phyloP scores from a whole-genome alignment of 495 filamentous ascomycete genomes.

The Hypoxylon fuscum region DNA sequence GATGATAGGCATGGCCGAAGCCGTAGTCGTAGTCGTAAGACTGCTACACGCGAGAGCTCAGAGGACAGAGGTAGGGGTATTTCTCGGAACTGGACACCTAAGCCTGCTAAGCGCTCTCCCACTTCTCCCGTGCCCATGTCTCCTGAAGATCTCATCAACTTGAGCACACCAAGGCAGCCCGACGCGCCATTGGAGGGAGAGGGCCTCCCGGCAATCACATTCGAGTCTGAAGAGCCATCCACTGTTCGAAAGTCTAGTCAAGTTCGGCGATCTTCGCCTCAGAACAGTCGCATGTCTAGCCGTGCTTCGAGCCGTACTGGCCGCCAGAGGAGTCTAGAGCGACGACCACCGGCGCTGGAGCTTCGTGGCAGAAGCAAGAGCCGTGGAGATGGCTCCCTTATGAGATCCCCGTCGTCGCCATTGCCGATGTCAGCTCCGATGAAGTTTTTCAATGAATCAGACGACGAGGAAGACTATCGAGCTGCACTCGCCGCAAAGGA shows the following conservation, averaged over 20 bases:
- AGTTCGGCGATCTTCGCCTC: conserved; percentile 50
- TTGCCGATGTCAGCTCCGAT: conserved; percentile 67
- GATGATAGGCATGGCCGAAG: conserved; percentile 51
- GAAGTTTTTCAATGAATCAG: conserved; percentile 51
- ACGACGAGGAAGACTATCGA: conserved; percentile 69
- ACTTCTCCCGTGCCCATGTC: conserved; percentile 94
- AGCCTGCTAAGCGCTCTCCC: conserved; percentile 84
- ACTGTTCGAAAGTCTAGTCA: conserved; percentile 53
- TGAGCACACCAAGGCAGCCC: conserved; percentile 55
- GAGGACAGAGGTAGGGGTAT: conserved; percentile 72
- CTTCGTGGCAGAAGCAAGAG: conserved; percentile 60
- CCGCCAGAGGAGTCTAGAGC: conserved; percentile 61
- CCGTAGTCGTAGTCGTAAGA: conserved; percentile 62
- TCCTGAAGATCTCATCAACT: conserved; percentile 76
- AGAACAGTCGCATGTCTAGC: conserved; percentile 48
- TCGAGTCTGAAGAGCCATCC: conserved; percentile 47
- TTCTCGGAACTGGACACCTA: conserved; percentile 71
- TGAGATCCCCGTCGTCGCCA: conserved; percentile 82
- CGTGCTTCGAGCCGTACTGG: conserved; percentile 55
- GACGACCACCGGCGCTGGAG: conserved; percentile 61
- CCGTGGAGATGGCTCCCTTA: conserved; percentile 64
- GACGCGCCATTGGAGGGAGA: conserved; percentile 29
- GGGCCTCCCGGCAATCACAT: conserved; percentile 16
- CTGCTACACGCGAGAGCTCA: conserved; percentile 66
- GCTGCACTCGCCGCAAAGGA: conserved; percentile 69